Evolutionary conservation across 768 basidiomycete genomes (phyloP).

Genomic region (Psilocybe cubensis): DNA sequence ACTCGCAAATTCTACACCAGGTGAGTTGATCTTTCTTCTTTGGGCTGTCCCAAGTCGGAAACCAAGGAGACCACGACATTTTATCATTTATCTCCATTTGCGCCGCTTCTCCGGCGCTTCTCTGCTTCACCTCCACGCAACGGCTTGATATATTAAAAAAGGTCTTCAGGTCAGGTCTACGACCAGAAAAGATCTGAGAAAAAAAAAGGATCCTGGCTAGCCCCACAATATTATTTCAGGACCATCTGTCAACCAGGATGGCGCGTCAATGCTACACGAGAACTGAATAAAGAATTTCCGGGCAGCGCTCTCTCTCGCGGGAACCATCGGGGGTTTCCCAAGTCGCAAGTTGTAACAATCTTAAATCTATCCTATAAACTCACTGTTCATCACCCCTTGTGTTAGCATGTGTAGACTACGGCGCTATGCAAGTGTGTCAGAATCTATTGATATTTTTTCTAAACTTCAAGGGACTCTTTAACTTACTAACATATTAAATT

Average conservation of each 20-base stretch:
- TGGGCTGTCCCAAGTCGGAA: not conserved
- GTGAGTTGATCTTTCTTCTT: not conserved
- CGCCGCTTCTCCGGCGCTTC: constrained; percentile 13
- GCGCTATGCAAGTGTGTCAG: not conserved
- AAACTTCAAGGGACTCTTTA: not conserved
- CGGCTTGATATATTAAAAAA: not conserved
- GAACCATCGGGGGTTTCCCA: not conserved
- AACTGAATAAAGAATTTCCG: not conserved
- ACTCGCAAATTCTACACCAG: not conserved
- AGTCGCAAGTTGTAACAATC: not conserved
- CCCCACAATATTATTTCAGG: not conserved
- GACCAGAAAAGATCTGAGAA: not conserved
- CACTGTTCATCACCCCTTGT: constrained; percentile 9
- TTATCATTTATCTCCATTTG: constrained; percentile 11
- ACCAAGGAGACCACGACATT: constrained; percentile 11
- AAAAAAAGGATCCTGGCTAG: not conserved
- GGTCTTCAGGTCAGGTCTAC: not conserved
- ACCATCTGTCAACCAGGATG: no score
- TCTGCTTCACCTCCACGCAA: not conserved
- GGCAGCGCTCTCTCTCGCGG: not conserved
- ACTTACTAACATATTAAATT: not conserved
- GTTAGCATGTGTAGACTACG: not conserved
- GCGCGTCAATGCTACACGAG: not conserved
- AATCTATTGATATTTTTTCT: not conserved
- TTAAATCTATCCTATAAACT: constrained; percentile 1